Base-by-base conservation (phyloP, 2,329 filamentous ascomycete species). In the Tothia fuscella region DNA sequence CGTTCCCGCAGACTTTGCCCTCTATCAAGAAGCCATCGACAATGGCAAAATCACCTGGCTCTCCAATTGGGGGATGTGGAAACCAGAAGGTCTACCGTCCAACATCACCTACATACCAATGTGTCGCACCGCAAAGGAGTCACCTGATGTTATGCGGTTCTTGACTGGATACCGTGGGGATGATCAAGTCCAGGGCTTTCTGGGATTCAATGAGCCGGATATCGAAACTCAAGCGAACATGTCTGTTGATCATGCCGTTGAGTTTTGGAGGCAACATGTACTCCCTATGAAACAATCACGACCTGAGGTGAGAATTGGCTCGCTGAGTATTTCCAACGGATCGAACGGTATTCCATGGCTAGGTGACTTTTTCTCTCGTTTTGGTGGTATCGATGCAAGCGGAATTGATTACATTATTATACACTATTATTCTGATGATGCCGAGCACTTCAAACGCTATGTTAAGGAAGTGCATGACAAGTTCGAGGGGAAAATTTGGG, bases 131-230 rank as follows among this genome's bases (percentile, higher is more conserved):
- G 38, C 10, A 6, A 41, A 41, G 7, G 38, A 41, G 12, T 17
- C 26, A 3, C 21, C 32, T 17, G 28, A 41, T 19, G 14, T 41
- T 12, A 16, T 16, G 17, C 24, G 20, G 12, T 30, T 20, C 14
- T 10, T 32, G 12, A 33, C 24, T 9, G 17, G 14, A 19, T 39
- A 29, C 16, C 14, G 16, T 3, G 25, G 17, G 3, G 38, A 41
- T 16, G n/a, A 32, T 14, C 26, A 41, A 17, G 28, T 21, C 4
- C 25, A 34, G 25, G 14, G 30, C 29, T 41, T 32, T 24, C 28
- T 41, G 20, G 38, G 38, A 6, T 41, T 41, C 29, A 33, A 41
- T 21, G 38, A 41, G 19, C 38, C 38, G n/a, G 28, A 31, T 16
- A 41, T 41, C 10, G 19, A 32, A n/a, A 13, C 29, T 3, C 2